Conservation (phyloP, 495 filamentous ascomycete genomes). For the Cercophora newfieldiana region DNA sequence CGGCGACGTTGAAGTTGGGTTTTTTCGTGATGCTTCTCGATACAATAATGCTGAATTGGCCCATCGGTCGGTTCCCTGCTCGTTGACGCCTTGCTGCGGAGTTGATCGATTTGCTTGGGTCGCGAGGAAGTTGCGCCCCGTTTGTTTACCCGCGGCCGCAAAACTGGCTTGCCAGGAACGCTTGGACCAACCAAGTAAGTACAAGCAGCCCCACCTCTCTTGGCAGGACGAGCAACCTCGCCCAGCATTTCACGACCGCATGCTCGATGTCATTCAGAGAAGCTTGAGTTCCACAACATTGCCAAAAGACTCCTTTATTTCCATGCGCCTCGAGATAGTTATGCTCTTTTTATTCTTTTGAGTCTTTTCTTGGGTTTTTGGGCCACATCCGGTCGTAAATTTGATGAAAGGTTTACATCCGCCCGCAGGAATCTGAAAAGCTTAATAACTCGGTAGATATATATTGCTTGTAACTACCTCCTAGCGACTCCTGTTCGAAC, state of each 20-base stretch:
- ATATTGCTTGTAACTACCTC: no score
- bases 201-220: background rate
- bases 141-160: constrained; percentile 27
- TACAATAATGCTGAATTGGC: constrained; percentile 11
- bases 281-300: no score
- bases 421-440: no score
- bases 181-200: constrained; percentile 24
- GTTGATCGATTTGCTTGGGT: background rate
- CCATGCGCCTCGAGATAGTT: no score
- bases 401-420: no score
- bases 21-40: background rate
- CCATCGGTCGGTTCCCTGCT: background rate
- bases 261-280: no score
- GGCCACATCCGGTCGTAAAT: no score
- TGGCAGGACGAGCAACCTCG: background rate
- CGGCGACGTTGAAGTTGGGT: background rate
- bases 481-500: no score
- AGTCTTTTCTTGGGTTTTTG: no score
- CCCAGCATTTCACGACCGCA: background rate
- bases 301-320: no score
- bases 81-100: background rate
- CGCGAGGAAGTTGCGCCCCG: constrained; percentile 25
- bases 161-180: constrained; percentile 13
- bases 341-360: no score
- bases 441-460: no score